These are phyloP conservation scores for Lophiotrema nucula DNA, from an alignment of 495 filamentous ascomycete species.

Conservation along the genomic window DNA sequence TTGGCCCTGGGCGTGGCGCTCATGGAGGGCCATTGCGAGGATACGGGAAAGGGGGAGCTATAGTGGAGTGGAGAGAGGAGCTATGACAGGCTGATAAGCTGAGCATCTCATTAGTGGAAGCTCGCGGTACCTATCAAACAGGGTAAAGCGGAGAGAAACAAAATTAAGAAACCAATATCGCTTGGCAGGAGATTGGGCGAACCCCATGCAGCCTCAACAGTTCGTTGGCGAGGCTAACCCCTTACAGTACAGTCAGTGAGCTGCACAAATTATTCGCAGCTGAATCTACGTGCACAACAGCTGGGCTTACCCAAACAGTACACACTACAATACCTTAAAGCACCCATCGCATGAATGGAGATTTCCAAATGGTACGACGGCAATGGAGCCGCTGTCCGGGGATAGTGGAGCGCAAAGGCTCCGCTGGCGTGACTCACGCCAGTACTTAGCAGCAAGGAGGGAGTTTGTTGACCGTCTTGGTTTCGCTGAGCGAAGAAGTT, in stretches of 20 bases:
- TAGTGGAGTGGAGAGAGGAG: constrained; percentile 5
- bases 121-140: constrained; percentile 13
- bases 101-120: constrained; percentile 25
- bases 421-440: not conserved
- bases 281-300: not conserved
- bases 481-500: not conserved
- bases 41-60: constrained; percentile 30
- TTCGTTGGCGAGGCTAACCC: constrained; percentile 3
- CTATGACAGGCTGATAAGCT: constrained; percentile 8
- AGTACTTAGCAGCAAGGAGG: not conserved
- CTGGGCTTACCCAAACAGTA: not conserved
- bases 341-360: too few relatives aligned
- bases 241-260: not conserved
- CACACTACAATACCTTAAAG: too few relatives aligned
- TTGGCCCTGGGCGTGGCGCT: constrained; percentile 27
- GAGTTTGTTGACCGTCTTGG: not conserved
- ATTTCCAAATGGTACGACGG: too few relatives aligned
- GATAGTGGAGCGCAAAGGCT: not conserved
- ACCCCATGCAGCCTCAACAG: constrained; percentile 20
- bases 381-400: not conserved
- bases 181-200: not conserved
- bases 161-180: constrained; percentile 30
- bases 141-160: constrained; percentile 22
- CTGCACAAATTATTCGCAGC: not conserved
- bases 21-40: constrained; percentile 11